Percentiles rank a stretch among this genome's conserved stretches.
Conservation (phyloP, 1,284 basidiomycete species). For the Trametes polyzona region DNA sequence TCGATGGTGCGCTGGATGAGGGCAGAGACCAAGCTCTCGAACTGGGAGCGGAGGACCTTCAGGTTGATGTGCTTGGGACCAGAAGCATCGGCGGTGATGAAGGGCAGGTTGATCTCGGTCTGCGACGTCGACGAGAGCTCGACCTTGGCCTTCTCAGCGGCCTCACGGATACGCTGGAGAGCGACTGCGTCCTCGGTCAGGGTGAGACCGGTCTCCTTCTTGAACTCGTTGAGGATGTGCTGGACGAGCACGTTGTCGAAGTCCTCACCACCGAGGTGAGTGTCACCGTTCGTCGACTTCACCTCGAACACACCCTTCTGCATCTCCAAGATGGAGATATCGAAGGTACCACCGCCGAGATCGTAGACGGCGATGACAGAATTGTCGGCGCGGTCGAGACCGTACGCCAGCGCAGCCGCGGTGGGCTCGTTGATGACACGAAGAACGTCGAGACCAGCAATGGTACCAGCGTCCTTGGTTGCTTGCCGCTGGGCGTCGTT, state of each 20-base stretch:
- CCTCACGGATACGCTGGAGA: conserved; percentile 99
- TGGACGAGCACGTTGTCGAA: conserved; percentile 94
- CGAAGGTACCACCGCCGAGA: conserved; percentile 97
- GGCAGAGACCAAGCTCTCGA: conserved; percentile 84
- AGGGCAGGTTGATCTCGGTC: conserved; percentile 96
- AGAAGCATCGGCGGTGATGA: conserved; percentile 94
- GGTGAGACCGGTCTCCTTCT: conserved; percentile 89
- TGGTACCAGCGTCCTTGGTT: conserved; percentile 96
- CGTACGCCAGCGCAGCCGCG: conserved; percentile 96
- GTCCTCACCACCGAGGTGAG: conserved; percentile 98
- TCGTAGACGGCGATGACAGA: conserved; percentile 97
- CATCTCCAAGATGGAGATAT: conserved; percentile 99
- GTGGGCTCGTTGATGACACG: conserved; percentile 99
- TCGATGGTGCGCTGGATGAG: conserved; percentile 92
- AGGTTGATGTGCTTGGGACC: conserved; percentile 98
- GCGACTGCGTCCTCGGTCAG: conserved; percentile 91
- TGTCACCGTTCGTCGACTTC: conserved; percentile 99
- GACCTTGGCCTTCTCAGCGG: conserved; percentile 99
- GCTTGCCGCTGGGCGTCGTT: conserved; percentile 99
- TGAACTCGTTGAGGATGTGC: conserved; percentile 89
- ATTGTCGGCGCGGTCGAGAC: conserved; percentile 83
- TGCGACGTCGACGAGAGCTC: conserved; percentile 93
- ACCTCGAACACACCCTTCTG: conserved; percentile 99
- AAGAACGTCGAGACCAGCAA: conserved; percentile 95
- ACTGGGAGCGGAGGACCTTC: conserved; percentile 87